phyloP scores from a whole-genome alignment of 805 yeast species.

The Priceomyces castillae region DNA sequence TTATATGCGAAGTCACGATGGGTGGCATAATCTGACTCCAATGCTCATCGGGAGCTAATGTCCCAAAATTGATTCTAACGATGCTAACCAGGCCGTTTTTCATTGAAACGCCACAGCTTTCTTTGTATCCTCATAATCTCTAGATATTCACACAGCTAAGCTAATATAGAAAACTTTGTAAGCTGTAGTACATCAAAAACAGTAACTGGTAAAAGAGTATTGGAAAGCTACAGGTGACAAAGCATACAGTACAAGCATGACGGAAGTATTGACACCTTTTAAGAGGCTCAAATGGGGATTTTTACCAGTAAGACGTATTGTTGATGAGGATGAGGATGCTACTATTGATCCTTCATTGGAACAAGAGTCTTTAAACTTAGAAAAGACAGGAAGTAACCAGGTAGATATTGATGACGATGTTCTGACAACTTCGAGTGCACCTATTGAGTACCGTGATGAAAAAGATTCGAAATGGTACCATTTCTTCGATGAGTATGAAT shows the following conservation, averaged over 20 bases:
- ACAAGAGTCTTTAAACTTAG: slow-evolving; percentile 1
- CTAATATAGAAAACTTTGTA: no score
- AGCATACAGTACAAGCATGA: background rate
- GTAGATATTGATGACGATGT: background rate
- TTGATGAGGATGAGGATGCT: slow-evolving; percentile 23
- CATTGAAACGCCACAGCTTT: no score
- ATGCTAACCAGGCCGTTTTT: no score
- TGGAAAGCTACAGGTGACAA: no score
- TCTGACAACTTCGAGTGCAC: background rate
- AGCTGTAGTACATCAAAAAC: no score
- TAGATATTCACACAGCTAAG: no score
- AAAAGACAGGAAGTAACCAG: background rate
- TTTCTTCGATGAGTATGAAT: slow-evolving; percentile 51
- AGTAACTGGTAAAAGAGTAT: no score
- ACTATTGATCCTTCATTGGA: background rate
- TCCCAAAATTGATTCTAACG: no score
- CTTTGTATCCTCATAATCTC: no score
- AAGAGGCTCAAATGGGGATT: slow-evolving; percentile 32
- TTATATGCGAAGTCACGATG: no score
- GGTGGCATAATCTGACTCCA: no score
- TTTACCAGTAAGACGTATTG: slow-evolving; percentile 31
- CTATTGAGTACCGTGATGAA: slow-evolving; percentile 25
- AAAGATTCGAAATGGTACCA: slow-evolving; percentile 24
- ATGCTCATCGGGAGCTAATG: no score
- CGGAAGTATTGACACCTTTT: background rate